phyloP scores from a whole-genome alignment of 345 rosid genomes.

The Isatis tinctoria region DNA sequence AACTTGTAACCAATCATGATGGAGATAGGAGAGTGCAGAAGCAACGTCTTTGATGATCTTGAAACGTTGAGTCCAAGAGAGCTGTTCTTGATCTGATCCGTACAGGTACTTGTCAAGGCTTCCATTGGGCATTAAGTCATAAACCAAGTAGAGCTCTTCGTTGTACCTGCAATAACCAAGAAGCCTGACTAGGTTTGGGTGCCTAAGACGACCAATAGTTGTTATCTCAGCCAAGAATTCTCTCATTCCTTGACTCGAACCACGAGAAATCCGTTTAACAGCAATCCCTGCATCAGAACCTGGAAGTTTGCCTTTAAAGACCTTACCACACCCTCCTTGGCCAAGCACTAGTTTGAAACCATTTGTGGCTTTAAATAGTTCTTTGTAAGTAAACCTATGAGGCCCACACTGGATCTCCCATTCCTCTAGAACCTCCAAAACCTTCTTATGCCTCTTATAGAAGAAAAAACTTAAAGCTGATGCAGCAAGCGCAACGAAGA shows the following conservation, averaged over 20 bases:
- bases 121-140: constrained; percentile 52
- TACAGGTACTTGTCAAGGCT: constrained; percentile 45
- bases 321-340: constrained; percentile 40
- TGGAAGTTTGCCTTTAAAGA: constrained; percentile 26
- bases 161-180: constrained; percentile 48
- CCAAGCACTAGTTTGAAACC: constrained; percentile 34
- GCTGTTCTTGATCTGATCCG: constrained; percentile 28
- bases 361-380: constrained; percentile 31
- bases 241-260: constrained; percentile 34
- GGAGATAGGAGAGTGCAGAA: constrained; percentile 43
- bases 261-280: constrained; percentile 28
- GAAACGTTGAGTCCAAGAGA: constrained; percentile 47
- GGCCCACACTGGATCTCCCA: constrained; percentile 49
- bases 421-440: constrained; percentile 38
- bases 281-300: constrained; percentile 26
- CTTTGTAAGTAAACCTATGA: constrained; percentile 31
- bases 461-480: constrained; percentile 18
- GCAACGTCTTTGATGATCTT: constrained; percentile 47
- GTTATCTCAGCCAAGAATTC: constrained; percentile 38
- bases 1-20: constrained; percentile 48
- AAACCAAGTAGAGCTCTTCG: constrained; percentile 43
- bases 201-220: constrained; percentile 36
- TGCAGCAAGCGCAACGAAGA: constrained; percentile 17
- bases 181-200: constrained; percentile 42
- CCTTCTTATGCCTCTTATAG: background rate